Evolutionary conservation across 1,284 basidiomycete species (phyloP).

Genomic region (Leccinum pallidistipes): DNA sequence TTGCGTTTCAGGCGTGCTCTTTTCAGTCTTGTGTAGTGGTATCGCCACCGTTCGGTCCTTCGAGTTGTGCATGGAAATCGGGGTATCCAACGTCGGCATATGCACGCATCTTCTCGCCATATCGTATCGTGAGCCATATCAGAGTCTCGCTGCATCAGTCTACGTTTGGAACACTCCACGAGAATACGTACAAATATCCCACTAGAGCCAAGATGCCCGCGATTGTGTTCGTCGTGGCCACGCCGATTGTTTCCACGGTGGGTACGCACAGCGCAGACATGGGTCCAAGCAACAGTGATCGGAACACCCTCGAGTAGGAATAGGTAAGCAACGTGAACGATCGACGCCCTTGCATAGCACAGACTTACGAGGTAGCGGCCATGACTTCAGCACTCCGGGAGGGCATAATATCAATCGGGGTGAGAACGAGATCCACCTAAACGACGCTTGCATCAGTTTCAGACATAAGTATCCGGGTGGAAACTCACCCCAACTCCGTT

Average conservation of each 20-base stretch:
- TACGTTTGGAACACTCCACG: neutral
- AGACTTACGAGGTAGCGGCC: constrained; percentile 41
- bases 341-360: neutral
- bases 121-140: constrained; percentile 44
- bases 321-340: neutral
- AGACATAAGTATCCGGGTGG: neutral
- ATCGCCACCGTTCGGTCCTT: neutral
- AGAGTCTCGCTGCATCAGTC: neutral
- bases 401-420: constrained; percentile 49
- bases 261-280: constrained; percentile 33
- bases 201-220: constrained; percentile 43
- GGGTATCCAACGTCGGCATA: constrained; percentile 37
- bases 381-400: constrained; percentile 52
- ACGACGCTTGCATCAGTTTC: neutral
- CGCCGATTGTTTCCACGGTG: constrained; percentile 38
- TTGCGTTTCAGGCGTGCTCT: neutral
- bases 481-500: constrained; percentile 50
- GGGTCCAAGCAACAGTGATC: constrained; percentile 38
- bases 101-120: constrained; percentile 47
- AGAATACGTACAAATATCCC: constrained; percentile 44
- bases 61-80: constrained; percentile 11
- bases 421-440: constrained; percentile 48
- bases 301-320: constrained; percentile 38
- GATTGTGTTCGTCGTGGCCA: constrained; percentile 44
- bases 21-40: neutral